Conservation (phyloP, 768 basidiomycete genomes). For the Lepiota venenata region DNA sequence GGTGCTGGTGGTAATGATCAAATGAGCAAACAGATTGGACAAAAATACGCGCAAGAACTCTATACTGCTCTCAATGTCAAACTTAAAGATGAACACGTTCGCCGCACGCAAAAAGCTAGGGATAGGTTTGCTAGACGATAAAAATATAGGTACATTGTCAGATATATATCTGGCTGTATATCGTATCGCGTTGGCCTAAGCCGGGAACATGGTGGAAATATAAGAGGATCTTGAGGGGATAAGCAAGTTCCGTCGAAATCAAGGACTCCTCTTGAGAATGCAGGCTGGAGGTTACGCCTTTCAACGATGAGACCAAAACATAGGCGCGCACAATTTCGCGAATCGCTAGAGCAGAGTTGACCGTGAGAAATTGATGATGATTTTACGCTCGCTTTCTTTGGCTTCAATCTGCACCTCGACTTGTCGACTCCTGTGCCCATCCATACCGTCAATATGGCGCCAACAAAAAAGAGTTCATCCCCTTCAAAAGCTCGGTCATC, state of each 20-base stretch:
- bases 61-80: constrained; percentile 57
- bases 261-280: too few relatives aligned
- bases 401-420: background rate
- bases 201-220: too few relatives aligned
- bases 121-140: constrained; percentile 40
- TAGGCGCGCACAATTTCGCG: background rate
- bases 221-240: too few relatives aligned
- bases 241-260: too few relatives aligned
- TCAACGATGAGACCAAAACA: background rate
- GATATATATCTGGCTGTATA: too few relatives aligned
- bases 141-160: background rate
- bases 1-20: background rate
- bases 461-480: constrained; percentile 31
- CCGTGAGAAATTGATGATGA: constrained; percentile 6
- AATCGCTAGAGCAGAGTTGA: too few relatives aligned
- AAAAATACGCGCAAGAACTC: constrained; percentile 59
- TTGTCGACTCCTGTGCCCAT: background rate
- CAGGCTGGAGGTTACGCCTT: constrained; percentile 11
- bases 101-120: constrained; percentile 57
- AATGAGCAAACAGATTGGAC: constrained; percentile 46
- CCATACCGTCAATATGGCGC: constrained; percentile 30
- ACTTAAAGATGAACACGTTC: constrained; percentile 59
- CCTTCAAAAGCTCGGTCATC: constrained; percentile 42
- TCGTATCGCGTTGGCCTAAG: too few relatives aligned
- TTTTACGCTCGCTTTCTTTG: background rate